These are phyloP conservation scores for Microcos paniculata DNA, from an alignment of 345 rosid species.

Conservation along the genomic window DNA sequence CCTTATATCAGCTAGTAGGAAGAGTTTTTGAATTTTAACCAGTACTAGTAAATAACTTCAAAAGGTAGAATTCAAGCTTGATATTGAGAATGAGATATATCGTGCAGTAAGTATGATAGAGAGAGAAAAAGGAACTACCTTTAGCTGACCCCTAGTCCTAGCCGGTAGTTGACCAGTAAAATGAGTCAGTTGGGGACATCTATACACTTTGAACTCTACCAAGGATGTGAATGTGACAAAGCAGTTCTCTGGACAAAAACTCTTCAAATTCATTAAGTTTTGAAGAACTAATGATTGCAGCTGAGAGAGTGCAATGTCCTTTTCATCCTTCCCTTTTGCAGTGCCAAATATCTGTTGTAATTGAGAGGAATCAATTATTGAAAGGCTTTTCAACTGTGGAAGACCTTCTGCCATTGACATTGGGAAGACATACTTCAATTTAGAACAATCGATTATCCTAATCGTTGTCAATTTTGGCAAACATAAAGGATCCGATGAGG, in stretches of 20 bases:
- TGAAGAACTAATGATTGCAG: not conserved
- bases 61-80: not conserved
- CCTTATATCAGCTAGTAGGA: not conserved
- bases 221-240: not conserved
- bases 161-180: not conserved
- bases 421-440: not conserved
- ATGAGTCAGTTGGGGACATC: not conserved
- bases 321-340: not conserved
- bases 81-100: too few relatives aligned
- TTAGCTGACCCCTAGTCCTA: not conserved
- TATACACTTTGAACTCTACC: not conserved
- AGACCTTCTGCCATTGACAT: not conserved
- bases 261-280: not conserved
- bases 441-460: not conserved
- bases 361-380: not conserved
- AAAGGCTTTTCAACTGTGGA: not conserved
- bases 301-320: not conserved
- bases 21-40: not conserved
- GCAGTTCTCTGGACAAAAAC: not conserved
- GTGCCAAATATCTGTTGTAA: not conserved
- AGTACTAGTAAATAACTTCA: too few relatives aligned
- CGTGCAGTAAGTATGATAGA: too few relatives aligned
- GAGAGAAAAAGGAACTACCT: not conserved
- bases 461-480: not conserved
- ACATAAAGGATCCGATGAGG: not conserved